Base-by-base conservation (phyloP, 2,329 filamentous ascomycete genomes). In the Aspergillus udagawae region DNA sequence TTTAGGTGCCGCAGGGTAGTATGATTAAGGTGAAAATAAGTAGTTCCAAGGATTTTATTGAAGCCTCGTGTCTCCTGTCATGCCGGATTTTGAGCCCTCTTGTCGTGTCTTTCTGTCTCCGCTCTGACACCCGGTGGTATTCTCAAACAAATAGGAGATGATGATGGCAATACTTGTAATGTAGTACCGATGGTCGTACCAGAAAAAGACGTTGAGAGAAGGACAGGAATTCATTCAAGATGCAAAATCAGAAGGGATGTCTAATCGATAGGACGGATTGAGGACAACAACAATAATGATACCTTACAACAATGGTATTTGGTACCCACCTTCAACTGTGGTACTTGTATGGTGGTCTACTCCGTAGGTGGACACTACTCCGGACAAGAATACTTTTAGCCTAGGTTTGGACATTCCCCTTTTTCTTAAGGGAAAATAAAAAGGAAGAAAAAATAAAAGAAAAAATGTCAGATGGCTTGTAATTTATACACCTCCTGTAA, bases 261-360 rank as follows among this genome's bases (percentile, higher is more conserved):
- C 32, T 38, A 17, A 38, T 38, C 32, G 32, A 3, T 38, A 38
- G 32, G 32, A 38, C 5, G 32, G 14, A 6, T 38, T 32, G 52
- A 56, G 51, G 58, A 54, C 47, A 56, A 53, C 53, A 56, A 55
- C 58, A 44, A 59, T 25, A 55, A 65, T 65, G 28, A 10, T 29
- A 29, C 28, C 28, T 29, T 29, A 65, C 61, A 59, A 53, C 53
- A 53, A 59, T 65, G 58, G 63, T 64, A 63, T 63, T 61, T 60
- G 52, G 55, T 53, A 57, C 62, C 56, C 59, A 58, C 60, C 60
- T 55, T 51, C 47, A 54, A 52, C 54, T 61, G 54, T 44, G 61
- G 59, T 35, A 17, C 32, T 35, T 35, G 32, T 35, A 59, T 60
- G 58, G 42, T 38, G 60, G 58, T 55, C 54, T 35, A 12, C 28